Base-by-base conservation (phyloP, 2,329 filamentous ascomycete genomes). In the Cladobotryum mycophilum region DNA sequence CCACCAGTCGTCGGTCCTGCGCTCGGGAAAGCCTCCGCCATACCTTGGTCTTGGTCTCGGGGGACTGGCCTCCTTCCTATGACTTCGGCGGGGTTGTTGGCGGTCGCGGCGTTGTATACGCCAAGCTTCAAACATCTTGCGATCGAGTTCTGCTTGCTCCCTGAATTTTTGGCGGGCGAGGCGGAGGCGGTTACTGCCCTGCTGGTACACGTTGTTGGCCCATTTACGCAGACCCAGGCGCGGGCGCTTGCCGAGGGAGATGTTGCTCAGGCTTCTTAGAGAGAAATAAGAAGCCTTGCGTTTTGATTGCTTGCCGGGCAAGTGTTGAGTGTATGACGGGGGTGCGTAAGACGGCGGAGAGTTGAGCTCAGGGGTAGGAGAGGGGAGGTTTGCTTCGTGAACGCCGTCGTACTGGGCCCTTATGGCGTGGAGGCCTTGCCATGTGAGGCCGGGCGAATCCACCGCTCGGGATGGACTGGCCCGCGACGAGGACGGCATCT, bases 1-100 rank as follows among this genome's bases (percentile, higher is more conserved):
- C 68, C 68, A 70, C 67, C 68, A 70, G 14, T 64, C 61, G 34
- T 64, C 55, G 4, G 54, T 52, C 35, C 52, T 55, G 36, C 55
- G 36, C 36, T 38, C 14, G 6, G 36, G 36, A 38, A 38, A n/a
- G 5, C 14, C 36, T 11, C 6, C 11, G 17, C 36, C 14, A 6
- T 6, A 38, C 36, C 12, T 38, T n/a, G 36, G 6, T 12, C 12
- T 38, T n/a, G 36, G 6, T 12, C 13, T 17, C 6, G 36, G 36
- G 4, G 17, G 36, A 11, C 36, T 17, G 14, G 14, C 13, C 36
- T 38, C 14, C 4, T 11, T 17, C 8, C n/a, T n/a, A n/a, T 38
- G 36, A 4, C 36, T 3, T 12, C 36, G 8, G 35, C 35, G 12
- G 12, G 3, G 5, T 3, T 20, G 20, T 3, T 15, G 35, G 3